Percentiles rank a stretch among this genome's conserved stretches.
Conservation (phyloP, 352 stramenopile species). For the Globisporangium orthogonon region DNA sequence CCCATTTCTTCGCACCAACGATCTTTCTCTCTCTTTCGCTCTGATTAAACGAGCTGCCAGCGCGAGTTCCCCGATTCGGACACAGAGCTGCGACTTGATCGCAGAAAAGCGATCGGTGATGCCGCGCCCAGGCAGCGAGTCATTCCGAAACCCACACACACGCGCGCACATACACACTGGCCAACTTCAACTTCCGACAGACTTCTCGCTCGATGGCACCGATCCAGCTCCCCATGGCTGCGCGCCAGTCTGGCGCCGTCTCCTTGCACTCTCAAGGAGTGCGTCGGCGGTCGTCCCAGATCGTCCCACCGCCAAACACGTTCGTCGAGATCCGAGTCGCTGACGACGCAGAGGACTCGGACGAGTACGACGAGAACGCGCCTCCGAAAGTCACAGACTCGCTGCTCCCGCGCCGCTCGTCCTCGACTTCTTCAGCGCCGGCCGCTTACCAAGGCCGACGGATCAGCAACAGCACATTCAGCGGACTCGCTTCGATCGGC, state of each 20-base stretch:
- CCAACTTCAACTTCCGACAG: background rate
- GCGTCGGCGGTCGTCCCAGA: conserved; percentile 11
- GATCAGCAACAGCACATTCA: background rate
- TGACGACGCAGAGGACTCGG: conserved; percentile 1
- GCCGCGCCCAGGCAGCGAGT: no score
- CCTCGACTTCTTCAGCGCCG: conserved; percentile 1
- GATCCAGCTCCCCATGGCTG: background rate
- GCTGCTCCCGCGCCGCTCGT: conserved; percentile 5
- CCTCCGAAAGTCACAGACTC: conserved; percentile 8
- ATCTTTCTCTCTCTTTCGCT: no score
- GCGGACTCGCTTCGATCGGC: conserved; percentile 4
- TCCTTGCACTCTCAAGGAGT: conserved; percentile 10
- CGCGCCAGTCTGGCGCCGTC: background rate
- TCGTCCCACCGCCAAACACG: conserved; percentile 1
- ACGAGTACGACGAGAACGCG: background rate
- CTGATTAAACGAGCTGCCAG: no score
- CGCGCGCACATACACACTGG: no score
- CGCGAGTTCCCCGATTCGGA: no score
- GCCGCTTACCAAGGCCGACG: conserved; percentile 5
- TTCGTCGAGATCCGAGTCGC: conserved; percentile 9
- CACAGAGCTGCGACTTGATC: no score
- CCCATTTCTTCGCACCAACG: no score
- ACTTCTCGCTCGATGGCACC: background rate
- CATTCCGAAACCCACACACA: no score
- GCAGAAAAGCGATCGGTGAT: no score